Evolutionary conservation across 805 yeast genomes (phyloP), one percentile per base, ranked within the genome.

Genomic region (Yueomyces sinensis): DNA sequence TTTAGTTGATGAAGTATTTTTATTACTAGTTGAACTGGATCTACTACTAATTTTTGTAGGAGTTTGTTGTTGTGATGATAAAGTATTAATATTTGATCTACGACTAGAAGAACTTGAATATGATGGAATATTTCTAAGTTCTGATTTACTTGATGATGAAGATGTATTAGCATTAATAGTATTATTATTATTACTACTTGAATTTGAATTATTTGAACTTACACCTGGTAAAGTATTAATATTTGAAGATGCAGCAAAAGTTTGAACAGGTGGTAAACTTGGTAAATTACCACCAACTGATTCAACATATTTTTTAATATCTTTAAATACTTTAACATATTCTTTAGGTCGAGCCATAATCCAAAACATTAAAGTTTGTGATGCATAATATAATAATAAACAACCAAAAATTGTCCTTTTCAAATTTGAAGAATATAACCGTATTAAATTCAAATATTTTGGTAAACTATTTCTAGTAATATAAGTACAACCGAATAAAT

Each of bases 301-400:
- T 1, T 37, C 31, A 15, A 29, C 33, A 2, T 36, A 16, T 4
- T 32, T 34, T 17, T 23, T 32, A 13, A 43, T 28, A 7, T 34
- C 30, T 11, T 35, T 34, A 19, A 37, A 35, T 3, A 48, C 42
- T 18, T 47, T 50, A 14, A 62, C 34, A 38, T 59, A 72, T 33
- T 72, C 74, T 4, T 43, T 35, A 0, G 76, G 68, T 41, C 72
- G 58, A 11, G 72, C 59, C 36, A 65, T 46, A 3, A 69, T 57
- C 80, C 81, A 75, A 29, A 58, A 52, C 38, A 59, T 54, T 6
- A 72, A 41, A 3, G 71, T 51, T 32, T 64, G 63, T n/a, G 71
- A 47, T 31, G 72, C 58, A 39, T 62, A 72, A 29, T 61, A 54
- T 30, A 70, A 53, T 7, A 71, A 40, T 16, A 70, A 36, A 40